Conservation (phyloP, 2,329 filamentous ascomycete species). For the Fusarium globosum region DNA sequence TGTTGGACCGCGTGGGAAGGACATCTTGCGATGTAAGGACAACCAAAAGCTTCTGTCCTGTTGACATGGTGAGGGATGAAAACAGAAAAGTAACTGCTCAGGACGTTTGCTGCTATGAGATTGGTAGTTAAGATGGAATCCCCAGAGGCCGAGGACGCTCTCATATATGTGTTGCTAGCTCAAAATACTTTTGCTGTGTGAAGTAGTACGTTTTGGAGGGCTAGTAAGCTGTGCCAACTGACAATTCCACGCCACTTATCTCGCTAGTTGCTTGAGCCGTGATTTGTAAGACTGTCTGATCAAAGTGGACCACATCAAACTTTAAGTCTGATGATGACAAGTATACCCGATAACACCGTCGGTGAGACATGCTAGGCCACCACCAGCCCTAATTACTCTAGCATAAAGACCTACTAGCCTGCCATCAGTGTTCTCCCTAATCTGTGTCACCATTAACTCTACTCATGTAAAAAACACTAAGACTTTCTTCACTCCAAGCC, state of each 20-base stretch:
- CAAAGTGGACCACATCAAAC: not conserved
- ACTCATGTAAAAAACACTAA: too few relatives aligned
- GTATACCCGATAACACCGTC: not conserved
- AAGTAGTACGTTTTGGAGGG: not conserved
- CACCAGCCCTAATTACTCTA: not conserved
- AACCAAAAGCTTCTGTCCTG: not conserved
- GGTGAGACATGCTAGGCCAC: too few relatives aligned
- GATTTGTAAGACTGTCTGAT: not conserved
- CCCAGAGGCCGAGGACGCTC: rapidly evolving
- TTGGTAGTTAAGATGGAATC: not conserved
- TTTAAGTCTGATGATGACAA: not conserved
- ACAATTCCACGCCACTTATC: not conserved
- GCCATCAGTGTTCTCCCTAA: not conserved
- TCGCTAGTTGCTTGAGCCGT: not conserved
- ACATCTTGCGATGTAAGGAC: not conserved
- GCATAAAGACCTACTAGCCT: not conserved
- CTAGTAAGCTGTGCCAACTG: not conserved
- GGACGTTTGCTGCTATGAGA: not conserved
- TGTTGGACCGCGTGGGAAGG: not conserved
- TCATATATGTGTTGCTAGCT: not conserved
- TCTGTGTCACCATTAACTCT: not conserved
- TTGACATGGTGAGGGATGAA: not conserved
- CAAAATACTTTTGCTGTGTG: not conserved
- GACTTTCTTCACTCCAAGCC: not conserved
- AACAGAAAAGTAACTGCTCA: rapidly evolving